A percentile compares a stretch with the other conserved stretches of the same genome.
Conservation (phyloP, 257 asterid species). For the Solanum raphanifolium region DNA sequence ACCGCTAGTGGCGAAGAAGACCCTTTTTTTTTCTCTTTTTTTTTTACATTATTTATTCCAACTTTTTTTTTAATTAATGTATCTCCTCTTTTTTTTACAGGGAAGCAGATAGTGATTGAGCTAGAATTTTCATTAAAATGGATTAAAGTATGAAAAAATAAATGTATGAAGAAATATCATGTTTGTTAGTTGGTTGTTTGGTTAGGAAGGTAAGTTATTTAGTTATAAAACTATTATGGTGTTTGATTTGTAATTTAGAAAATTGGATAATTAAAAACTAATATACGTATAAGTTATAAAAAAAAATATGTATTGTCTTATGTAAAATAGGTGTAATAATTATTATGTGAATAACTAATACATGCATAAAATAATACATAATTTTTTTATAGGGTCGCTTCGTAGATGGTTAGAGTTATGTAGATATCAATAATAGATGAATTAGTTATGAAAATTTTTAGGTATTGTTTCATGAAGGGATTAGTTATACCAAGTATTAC, state of each 20-base stretch:
- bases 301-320: neutral
- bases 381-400: neutral
- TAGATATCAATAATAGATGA: neutral
- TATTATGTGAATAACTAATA: neutral
- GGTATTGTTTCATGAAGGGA: neutral
- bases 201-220: neutral
- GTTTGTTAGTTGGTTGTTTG: neutral
- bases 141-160: too few relatives aligned
- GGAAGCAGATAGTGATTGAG: neutral
- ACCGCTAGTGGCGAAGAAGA: neutral
- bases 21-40: neutral
- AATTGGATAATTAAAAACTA: too few relatives aligned
- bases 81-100: too few relatives aligned
- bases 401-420: too few relatives aligned
- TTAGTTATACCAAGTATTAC: neutral
- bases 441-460: neutral
- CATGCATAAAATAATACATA: neutral
- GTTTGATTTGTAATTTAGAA: neutral
- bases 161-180: neutral
- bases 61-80: neutral
- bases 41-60: neutral
- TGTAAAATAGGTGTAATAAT: neutral
- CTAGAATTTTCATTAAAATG: neutral
- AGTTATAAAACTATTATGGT: too few relatives aligned
- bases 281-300: too few relatives aligned